phyloP scores from a whole-genome alignment of 1,284 basidiomycete species.

The Psilocybe mexicana region DNA sequence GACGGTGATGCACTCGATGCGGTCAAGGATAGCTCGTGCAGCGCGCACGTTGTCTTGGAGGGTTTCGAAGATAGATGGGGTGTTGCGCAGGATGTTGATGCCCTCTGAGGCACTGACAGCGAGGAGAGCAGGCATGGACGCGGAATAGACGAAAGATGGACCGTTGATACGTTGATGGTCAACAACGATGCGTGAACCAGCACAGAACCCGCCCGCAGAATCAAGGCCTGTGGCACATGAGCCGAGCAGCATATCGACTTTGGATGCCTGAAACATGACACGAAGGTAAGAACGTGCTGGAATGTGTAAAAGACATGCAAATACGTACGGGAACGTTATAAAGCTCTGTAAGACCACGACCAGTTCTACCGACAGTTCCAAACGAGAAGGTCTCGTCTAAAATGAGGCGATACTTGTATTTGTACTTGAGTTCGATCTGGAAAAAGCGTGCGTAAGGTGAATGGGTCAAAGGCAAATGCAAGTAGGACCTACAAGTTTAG shows the following conservation, averaged over 20 bases:
- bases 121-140: conserved; percentile 89
- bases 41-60: conserved; percentile 83
- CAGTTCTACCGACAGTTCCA: conserved; percentile 90
- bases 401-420: conserved; percentile 95
- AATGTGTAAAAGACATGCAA: background rate
- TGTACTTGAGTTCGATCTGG: conserved; percentile 90
- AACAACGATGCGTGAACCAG: conserved; percentile 82
- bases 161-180: conserved; percentile 99
- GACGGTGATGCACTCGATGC: conserved; percentile 79
- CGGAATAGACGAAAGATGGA: conserved; percentile 94
- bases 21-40: conserved; percentile 78
- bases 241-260: conserved; percentile 83
- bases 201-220: conserved; percentile 93
- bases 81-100: conserved; percentile 74
- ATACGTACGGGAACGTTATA: conserved; percentile 83
- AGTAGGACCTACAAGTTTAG: conserved; percentile 71
- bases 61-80: conserved; percentile 71
- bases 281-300: background rate
- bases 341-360: conserved; percentile 92
- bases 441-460: conserved; percentile 2
- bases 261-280: conserved; percentile 48
- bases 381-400: conserved; percentile 95
- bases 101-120: conserved; percentile 87
- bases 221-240: conserved; percentile 87
- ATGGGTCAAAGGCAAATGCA: background rate